Evolutionary conservation across 495 filamentous ascomycete genomes (phyloP).

Genomic region (Aspergillus kassunensis): DNA sequence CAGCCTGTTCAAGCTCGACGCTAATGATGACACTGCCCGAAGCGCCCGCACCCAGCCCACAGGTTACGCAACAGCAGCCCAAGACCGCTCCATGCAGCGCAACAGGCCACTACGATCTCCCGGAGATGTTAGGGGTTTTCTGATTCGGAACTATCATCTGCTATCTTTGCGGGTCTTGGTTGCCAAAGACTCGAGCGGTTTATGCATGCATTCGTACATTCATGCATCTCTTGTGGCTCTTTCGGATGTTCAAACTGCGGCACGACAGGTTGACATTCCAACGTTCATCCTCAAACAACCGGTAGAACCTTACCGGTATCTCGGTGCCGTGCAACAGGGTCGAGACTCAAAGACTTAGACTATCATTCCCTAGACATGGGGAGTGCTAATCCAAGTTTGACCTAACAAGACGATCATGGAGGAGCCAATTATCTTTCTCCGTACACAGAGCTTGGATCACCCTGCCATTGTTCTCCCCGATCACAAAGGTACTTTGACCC

Average conservation of each 20-base stretch:
- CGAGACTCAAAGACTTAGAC: background rate
- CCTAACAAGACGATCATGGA: background rate
- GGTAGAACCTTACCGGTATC: constrained; percentile 3
- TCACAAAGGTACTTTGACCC: background rate
- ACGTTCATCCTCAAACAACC: constrained; percentile 5
- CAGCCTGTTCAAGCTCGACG: constrained; percentile 13
- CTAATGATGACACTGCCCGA: constrained; percentile 19
- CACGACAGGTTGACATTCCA: constrained; percentile 6
- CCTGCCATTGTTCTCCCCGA: background rate
- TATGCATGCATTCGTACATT: constrained; percentile 13
- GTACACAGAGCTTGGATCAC: background rate
- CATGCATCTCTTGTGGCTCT: constrained; percentile 7
- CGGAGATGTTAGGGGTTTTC: constrained; percentile 19
- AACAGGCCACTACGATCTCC: background rate
- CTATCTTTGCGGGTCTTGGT: constrained; percentile 3
- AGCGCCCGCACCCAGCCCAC: constrained; percentile 18
- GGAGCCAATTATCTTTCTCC: background rate
- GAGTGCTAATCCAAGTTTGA: background rate
- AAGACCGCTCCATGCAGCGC: constrained; percentile 16
- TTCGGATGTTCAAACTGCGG: constrained; percentile 2
- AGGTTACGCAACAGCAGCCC: constrained; percentile 24
- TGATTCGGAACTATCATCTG: constrained; percentile 20
- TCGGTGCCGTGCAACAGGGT: background rate
- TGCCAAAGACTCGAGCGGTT: constrained; percentile 11
- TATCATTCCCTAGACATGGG: background rate